phyloP scores from a whole-genome alignment of 257 asterid species.

The Osmanthus fragrans region DNA sequence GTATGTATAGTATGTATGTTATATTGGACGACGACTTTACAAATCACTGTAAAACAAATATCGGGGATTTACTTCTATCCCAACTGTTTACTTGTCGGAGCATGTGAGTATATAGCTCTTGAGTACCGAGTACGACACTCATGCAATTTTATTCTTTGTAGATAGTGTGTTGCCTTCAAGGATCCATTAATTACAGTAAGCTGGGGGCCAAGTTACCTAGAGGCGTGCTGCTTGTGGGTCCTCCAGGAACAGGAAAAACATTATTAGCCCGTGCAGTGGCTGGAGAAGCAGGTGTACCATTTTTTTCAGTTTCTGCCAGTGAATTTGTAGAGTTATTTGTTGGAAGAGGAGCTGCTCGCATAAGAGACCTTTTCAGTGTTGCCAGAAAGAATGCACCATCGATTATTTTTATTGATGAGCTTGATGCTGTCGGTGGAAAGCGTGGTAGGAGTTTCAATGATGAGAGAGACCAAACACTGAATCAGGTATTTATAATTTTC shows the following conservation, averaged over 20 bases:
- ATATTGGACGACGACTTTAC: background rate
- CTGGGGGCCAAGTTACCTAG: conserved; percentile 92
- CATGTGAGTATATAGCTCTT: background rate
- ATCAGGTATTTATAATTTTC: conserved; percentile 59
- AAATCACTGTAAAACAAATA: background rate
- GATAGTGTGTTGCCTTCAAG: conserved; percentile 90
- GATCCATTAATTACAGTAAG: conserved; percentile 80
- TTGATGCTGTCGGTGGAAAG: conserved; percentile 96
- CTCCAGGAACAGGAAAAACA: conserved; percentile 97
- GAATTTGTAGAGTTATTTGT: conserved; percentile 96
- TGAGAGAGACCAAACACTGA: conserved; percentile 93
- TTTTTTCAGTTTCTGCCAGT: conserved; percentile 94
- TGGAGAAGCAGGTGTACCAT: conserved; percentile 96
- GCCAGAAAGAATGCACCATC: conserved; percentile 95
- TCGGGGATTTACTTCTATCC: background rate
- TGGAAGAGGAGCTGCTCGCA: conserved; percentile 98
- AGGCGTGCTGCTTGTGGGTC: conserved; percentile 98
- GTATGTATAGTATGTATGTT: background rate
- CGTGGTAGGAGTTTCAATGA: conserved; percentile 98
- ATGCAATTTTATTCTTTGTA: conserved; percentile 29
- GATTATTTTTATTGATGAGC: conserved; percentile 90
- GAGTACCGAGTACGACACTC: background rate
- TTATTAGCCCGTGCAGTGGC: conserved; percentile 97
- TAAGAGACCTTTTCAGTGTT: conserved; percentile 79
- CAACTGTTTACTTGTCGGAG: conserved; percentile 7